These are phyloP conservation scores for Centella asiatica DNA, from an alignment of 129 eudicot species.

Conservation along the genomic window DNA sequence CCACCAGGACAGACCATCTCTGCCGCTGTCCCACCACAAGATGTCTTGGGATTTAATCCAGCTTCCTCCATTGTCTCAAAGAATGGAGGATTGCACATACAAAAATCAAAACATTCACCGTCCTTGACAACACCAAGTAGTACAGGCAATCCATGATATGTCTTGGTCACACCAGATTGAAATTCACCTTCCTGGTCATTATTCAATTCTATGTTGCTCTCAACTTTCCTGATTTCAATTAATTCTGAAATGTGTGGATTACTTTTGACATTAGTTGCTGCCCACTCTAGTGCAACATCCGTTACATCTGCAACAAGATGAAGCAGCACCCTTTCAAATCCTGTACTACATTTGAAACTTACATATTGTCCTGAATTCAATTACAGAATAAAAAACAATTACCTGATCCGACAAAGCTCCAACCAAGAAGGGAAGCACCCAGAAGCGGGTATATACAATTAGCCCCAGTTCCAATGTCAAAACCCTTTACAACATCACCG, in stretches of 20 bases:
- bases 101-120: constrained; percentile 81
- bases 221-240: constrained; percentile 72
- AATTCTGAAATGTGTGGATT: constrained; percentile 69
- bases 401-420: constrained; percentile 97
- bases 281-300: constrained; percentile 89
- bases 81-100: constrained; percentile 99
- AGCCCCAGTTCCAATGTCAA: constrained; percentile 96
- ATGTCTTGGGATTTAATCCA: constrained; percentile 88
- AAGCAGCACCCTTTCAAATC: constrained; percentile 8
- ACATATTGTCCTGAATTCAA: not conserved
- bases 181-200: not conserved
- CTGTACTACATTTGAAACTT: constrained; percentile 6
- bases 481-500: constrained; percentile 45
- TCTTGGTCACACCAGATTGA: constrained; percentile 12
- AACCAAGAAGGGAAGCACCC: constrained; percentile 91
- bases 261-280: constrained; percentile 58
- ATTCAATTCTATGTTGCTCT: not conserved
- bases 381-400: not conserved
- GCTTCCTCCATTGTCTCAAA: constrained; percentile 84
- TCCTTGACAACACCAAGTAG: constrained; percentile 65
- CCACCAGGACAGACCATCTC: constrained; percentile 99
- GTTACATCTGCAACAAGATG: constrained; percentile 53
- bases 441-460: constrained; percentile 97
- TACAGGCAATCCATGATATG: constrained; percentile 54
- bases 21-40: constrained; percentile 90